Base-by-base conservation (phyloP, 495 filamentous ascomycete genomes). In the Pseudoneurospora amorphoporcata region DNA sequence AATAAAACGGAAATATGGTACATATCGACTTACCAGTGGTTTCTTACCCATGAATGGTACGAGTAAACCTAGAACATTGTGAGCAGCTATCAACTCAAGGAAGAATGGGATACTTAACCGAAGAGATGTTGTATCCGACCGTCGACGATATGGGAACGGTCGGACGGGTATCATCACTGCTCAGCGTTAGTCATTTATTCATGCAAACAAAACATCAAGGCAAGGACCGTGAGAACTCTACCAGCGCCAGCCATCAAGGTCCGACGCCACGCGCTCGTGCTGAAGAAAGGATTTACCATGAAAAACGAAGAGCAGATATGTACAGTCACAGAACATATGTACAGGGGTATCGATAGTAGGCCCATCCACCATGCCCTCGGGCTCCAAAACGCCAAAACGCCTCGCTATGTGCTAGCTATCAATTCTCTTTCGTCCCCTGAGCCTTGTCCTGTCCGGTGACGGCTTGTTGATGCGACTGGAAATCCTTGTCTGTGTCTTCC, bases 401-500 rank as follows among this genome's bases (percentile, higher is more conserved):
- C 69, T 43, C 75, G 68, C 47, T 69, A 32, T 35, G 32, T 75
- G 72, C 75, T 79, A 79, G 69, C 65, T 68, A 29, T 75, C 75
- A 29, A 38, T 70, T 32, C 76, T 76, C 75, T 78, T 82, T 69
- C 82, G 76, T 58, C 77, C 75, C 61, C 78, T 82, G 1, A 78
- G 78, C 73, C 79, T 81, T 32, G 77, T 74, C 39, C 74, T 72
- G 65, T 83, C 81, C 72, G 79, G 76, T 69, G 73, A 70, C 29
- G 78, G 75, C 72, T 86, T 86, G 43, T 79, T 79, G 72, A 85
- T 79, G 68, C 83, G 80, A 38, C 79, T 81, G 12, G 79, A 29
- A 32, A 12, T 65, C 35, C 53, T 35, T 65, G 29, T 17, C 7
- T 65, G 53, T 65, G 29, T 68, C 37, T 72, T 70, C 58, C 78